Conservation (phyloP, 2,329 filamentous ascomycete species). For the Nigrospora osmanthi region DNA sequence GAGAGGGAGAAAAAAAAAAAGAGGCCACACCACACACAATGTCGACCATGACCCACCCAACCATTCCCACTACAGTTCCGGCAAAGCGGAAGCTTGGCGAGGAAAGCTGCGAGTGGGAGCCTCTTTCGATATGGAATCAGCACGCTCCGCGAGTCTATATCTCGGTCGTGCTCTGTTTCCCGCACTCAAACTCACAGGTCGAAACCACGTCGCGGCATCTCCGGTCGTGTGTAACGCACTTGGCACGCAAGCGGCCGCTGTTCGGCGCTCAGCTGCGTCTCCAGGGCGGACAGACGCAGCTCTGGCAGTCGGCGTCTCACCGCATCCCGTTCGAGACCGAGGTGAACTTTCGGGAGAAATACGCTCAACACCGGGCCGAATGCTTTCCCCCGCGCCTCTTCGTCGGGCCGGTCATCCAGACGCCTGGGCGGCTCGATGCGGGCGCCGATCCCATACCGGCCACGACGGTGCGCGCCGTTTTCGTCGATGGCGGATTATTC, state of each 20-base stretch:
- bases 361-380: slow-evolving; percentile 13
- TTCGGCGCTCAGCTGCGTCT: slow-evolving; percentile 19
- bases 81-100: slow-evolving; percentile 4
- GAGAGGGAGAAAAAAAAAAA: no score
- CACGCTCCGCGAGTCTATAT: slow-evolving; percentile 23
- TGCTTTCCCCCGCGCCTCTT: slow-evolving; percentile 20
- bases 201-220: slow-evolving; percentile 15
- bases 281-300: slow-evolving; percentile 10
- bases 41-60: neutral
- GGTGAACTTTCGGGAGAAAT: slow-evolving; percentile 9
- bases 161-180: slow-evolving; percentile 23
- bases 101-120: slow-evolving; percentile 10
- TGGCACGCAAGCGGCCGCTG: slow-evolving; percentile 18
- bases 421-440: slow-evolving; percentile 11
- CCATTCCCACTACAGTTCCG: neutral
- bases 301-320: slow-evolving; percentile 14
- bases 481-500: slow-evolving; percentile 30
- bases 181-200: slow-evolving; percentile 14
- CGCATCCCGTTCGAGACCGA: slow-evolving; percentile 19
- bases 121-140: slow-evolving; percentile 24
- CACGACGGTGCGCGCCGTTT: slow-evolving; percentile 26
- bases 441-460: slow-evolving; percentile 23
- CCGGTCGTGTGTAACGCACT: slow-evolving; percentile 14
- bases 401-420: slow-evolving; percentile 13
- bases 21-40: neutral